phyloP scores from a whole-genome alignment of 2,329 filamentous ascomycete genomes.

The Diplodia corticola region DNA sequence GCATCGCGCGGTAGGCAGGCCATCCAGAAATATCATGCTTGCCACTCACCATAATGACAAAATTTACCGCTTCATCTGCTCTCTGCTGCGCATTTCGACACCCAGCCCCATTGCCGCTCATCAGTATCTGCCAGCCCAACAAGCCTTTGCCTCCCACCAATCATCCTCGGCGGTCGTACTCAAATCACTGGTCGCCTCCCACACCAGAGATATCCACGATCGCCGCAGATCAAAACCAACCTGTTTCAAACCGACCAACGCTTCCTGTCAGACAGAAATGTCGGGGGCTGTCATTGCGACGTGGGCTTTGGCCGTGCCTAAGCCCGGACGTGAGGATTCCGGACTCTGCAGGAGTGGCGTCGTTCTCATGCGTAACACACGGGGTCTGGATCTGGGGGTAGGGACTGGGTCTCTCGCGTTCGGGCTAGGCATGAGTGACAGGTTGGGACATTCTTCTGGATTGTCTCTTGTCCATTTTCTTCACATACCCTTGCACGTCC shows the following conservation, averaged over 20 bases:
- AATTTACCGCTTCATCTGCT: background rate
- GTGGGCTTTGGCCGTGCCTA: background rate
- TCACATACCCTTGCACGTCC: background rate
- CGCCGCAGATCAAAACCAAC: background rate
- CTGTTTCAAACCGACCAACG: background rate
- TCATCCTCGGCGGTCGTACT: background rate
- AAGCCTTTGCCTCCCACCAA: background rate
- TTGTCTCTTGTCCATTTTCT: background rate
- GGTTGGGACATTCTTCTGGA: background rate
- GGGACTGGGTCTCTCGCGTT: background rate
- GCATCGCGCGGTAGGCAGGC: too few species aligned
- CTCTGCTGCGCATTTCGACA: too few species aligned
- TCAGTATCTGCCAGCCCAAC: background rate
- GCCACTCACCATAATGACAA: too few species aligned
- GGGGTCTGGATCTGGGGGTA: background rate
- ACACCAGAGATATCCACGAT: background rate
- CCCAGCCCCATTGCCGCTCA: too few species aligned
- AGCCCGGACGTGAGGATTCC: background rate
- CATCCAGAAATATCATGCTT: too few species aligned
- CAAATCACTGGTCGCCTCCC: background rate
- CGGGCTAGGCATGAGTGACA: background rate
- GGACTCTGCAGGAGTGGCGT: background rate
- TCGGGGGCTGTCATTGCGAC: background rate
- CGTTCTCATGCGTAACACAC: too few species aligned
- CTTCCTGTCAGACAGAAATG: slow-evolving; percentile 1